A percentile compares a stretch with the other conserved stretches of the same genome.
Conservation (phyloP, 176 grass and related monocot species). For the Leersia perrieri region DNA sequence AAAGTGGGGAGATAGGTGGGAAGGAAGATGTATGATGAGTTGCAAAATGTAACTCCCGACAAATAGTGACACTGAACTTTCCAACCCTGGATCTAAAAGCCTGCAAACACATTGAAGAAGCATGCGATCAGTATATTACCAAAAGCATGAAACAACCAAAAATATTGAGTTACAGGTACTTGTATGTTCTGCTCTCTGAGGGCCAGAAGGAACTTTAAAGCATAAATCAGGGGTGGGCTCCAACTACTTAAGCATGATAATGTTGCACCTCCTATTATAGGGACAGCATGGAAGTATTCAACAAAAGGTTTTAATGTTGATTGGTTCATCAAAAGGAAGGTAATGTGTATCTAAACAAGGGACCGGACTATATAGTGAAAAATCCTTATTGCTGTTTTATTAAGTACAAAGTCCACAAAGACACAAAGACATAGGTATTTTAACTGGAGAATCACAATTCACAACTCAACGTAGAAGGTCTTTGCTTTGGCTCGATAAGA, state of each 20-base stretch:
- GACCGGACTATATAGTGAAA: not conserved
- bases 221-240: not conserved
- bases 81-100: conserved; percentile 76
- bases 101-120: conserved; percentile 46
- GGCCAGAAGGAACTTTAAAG: not conserved
- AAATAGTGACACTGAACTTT: conserved; percentile 93
- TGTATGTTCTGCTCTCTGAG: not conserved
- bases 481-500: not conserved
- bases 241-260: not conserved
- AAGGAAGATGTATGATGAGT: conserved; percentile 81
- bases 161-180: not conserved
- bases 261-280: not conserved
- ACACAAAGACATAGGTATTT: not conserved
- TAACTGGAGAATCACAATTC: not conserved
- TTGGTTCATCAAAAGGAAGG: conserved; percentile 1
- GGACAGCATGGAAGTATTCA: not conserved
- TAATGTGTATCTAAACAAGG: not conserved
- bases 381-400: not conserved
- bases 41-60: conserved; percentile 94
- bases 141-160: conserved; percentile 18
- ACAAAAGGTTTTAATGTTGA: not conserved
- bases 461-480: not conserved
- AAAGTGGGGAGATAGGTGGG: conserved; percentile 71
- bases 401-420: not conserved
- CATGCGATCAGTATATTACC: conserved; percentile 2